A percentile compares a stretch with the other conserved stretches of the same genome.
Conservation (phyloP, 208 protist species). For the Sergeia podlipaevii region DNA sequence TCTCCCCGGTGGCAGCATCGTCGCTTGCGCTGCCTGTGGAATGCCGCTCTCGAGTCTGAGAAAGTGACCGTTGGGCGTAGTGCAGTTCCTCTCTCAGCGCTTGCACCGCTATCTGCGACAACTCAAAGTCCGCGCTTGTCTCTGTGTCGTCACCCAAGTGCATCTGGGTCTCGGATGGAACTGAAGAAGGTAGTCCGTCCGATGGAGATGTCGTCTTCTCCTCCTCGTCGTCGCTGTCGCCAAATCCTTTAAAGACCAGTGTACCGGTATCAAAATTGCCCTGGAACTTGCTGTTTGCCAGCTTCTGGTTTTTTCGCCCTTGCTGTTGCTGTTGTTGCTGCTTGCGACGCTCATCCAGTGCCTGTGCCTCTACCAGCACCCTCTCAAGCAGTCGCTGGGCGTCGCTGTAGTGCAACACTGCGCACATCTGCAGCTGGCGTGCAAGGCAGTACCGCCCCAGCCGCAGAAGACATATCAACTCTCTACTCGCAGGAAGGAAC, state of each 20-base stretch:
- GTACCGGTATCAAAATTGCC: slow-evolving; percentile 78
- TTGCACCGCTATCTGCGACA: background rate
- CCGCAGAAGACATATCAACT: slow-evolving; percentile 48
- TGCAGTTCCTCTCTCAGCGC: slow-evolving; percentile 9
- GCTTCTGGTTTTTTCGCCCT: background rate
- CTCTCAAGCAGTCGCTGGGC: slow-evolving; percentile 34
- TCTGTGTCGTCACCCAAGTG: background rate
- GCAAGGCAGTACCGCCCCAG: slow-evolving; percentile 51
- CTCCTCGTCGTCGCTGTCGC: slow-evolving; percentile 38
- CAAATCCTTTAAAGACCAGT: slow-evolving; percentile 62
- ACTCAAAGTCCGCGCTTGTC: background rate
- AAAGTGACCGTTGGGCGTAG: background rate
- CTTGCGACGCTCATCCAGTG: background rate
- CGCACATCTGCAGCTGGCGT: slow-evolving; percentile 37
- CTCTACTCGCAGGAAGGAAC: slow-evolving; percentile 35
- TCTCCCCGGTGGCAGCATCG: background rate
- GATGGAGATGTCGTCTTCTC: slow-evolving; percentile 7
- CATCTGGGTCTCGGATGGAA: background rate
- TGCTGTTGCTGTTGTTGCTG: background rate
- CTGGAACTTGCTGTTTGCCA: slow-evolving; percentile 18
- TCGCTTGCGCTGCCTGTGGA: background rate
- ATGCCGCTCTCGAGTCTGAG: background rate
- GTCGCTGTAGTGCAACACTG: slow-evolving; percentile 47
- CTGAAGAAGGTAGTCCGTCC: background rate
- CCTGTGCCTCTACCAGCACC: slow-evolving; percentile 4